Percentiles rank a stretch among this genome's conserved stretches.
These are phyloP conservation scores for Termitomyces sp. DNA, from an alignment of 768 basidiomycete species.

Conservation along the genomic window DNA sequence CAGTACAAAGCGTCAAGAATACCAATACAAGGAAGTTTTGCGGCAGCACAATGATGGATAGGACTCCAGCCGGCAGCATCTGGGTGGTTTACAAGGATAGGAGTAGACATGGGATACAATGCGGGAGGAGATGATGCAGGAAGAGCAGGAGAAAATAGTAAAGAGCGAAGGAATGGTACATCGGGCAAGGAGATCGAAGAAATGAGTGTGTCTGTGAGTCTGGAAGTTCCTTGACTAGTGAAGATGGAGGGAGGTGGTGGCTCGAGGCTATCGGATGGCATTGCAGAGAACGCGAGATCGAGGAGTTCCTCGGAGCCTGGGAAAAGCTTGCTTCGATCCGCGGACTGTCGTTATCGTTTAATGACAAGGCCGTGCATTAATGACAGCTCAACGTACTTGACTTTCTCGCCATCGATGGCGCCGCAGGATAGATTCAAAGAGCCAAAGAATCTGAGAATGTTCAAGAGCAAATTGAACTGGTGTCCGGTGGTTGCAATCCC, in stretches of 20 bases:
- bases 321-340: slow-evolving; percentile 29
- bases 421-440: slow-evolving; percentile 63
- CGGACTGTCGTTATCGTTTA: slow-evolving; percentile 24
- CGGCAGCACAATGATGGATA: slow-evolving; percentile 63
- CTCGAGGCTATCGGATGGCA: slow-evolving; percentile 31
- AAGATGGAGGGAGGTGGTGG: slow-evolving; percentile 38
- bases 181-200: slow-evolving; percentile 46
- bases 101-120: slow-evolving; percentile 39
- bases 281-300: slow-evolving; percentile 30
- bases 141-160: slow-evolving; percentile 46
- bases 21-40: slow-evolving; percentile 48
- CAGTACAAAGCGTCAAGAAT: slow-evolving; percentile 67
- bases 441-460: slow-evolving; percentile 61
- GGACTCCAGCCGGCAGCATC: slow-evolving; percentile 69
- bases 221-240: slow-evolving; percentile 31
- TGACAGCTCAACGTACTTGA: slow-evolving; percentile 35
- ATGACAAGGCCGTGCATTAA: slow-evolving; percentile 1
- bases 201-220: slow-evolving; percentile 46
- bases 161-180: slow-evolving; percentile 42
- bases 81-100: slow-evolving; percentile 60
- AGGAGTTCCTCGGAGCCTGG: slow-evolving; percentile 31
- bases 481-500: slow-evolving; percentile 67
- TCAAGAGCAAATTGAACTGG: slow-evolving; percentile 62
- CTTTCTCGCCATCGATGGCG: slow-evolving; percentile 54
- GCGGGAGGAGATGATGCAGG: slow-evolving; percentile 31